Evolutionary conservation across 192 early-diverging fungal genomes (phyloP).

Genomic region (Backusella sp.): DNA sequence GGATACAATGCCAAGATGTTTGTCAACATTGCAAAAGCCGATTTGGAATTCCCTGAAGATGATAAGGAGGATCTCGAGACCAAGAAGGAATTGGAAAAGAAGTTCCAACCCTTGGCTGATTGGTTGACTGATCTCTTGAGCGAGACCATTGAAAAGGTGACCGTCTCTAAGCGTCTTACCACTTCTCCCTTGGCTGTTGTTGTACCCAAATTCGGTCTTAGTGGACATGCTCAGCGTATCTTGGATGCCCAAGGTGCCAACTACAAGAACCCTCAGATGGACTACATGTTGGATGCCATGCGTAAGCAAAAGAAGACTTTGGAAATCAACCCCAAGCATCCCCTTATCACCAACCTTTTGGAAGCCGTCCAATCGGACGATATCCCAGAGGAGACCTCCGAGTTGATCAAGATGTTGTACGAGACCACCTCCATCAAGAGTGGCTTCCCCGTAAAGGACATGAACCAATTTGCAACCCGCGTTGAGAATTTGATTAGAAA

Average conservation of each 20-base stretch:
- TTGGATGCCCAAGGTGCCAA: constrained; percentile 54
- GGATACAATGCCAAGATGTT: constrained; percentile 80
- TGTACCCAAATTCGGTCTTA: constrained; percentile 58
- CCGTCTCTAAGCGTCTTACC: constrained; percentile 74
- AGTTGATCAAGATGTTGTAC: constrained; percentile 56
- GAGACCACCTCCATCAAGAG: constrained; percentile 64
- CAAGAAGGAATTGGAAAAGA: constrained; percentile 48
- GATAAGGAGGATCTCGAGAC: constrained; percentile 43
- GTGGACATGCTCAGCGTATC: constrained; percentile 62
- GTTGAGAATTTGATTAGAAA: constrained; percentile 55
- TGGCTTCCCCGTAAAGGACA: constrained; percentile 59
- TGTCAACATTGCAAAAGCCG: constrained; percentile 68
- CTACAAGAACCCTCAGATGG: constrained; percentile 37
- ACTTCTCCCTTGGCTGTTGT: constrained; percentile 76
- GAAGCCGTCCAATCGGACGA: constrained; percentile 48
- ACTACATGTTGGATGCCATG: constrained; percentile 48
- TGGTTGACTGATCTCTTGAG: constrained; percentile 50
- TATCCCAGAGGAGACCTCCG: constrained; percentile 41
- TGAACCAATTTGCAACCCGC: constrained; percentile 48
- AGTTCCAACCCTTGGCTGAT: constrained; percentile 55
- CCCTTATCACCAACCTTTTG: constrained; percentile 54
- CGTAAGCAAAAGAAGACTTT: constrained; percentile 60
- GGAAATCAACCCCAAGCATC: constrained; percentile 70
- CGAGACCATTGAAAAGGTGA: constrained; percentile 56
- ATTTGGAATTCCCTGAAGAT: constrained; percentile 65